Conservation (phyloP, 1,139 yeast species). For the Nematodospora anomalae region DNA sequence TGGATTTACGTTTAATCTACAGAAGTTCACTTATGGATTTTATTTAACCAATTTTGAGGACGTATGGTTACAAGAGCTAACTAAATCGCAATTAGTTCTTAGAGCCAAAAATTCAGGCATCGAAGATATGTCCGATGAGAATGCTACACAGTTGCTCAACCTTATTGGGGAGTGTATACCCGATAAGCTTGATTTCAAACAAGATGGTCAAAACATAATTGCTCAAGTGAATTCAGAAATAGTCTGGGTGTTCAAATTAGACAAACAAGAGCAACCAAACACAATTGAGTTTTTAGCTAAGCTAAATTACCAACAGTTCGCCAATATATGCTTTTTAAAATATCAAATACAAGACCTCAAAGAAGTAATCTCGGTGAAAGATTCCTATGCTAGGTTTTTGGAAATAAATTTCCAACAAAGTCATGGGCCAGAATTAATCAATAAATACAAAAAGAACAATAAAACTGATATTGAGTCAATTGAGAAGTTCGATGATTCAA, state of each 20-base stretch:
- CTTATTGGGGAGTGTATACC: conserved; percentile 1
- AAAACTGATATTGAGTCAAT: conserved; percentile 14
- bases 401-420: conserved; percentile 38
- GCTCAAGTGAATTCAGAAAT: conserved; percentile 10
- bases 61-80: conserved; percentile 30
- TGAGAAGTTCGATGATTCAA: conserved; percentile 17
- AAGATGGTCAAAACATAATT: conserved; percentile 2
- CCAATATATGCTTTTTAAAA: conserved; percentile 22
- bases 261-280: conserved; percentile 9
- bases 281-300: conserved; percentile 20
- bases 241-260: conserved; percentile 27
- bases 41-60: conserved; percentile 27
- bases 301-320: conserved; percentile 26
- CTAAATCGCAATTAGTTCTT: conserved; percentile 16
- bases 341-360: conserved; percentile 24
- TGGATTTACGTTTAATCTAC: conserved; percentile 15
- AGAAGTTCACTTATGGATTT: conserved; percentile 20
- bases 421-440: conserved; percentile 36
- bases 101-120: conserved; percentile 26
- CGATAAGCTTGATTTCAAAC: conserved; percentile 2
- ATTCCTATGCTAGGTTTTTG: conserved; percentile 34
- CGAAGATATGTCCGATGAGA: conserved; percentile 21
- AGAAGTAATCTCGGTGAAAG: conserved; percentile 28
- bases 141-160: conserved; percentile 14
- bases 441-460: conserved; percentile 26